Base-by-base conservation (phyloP, 2,329 filamentous ascomycete species). In the Aureobasidium lini region DNA sequence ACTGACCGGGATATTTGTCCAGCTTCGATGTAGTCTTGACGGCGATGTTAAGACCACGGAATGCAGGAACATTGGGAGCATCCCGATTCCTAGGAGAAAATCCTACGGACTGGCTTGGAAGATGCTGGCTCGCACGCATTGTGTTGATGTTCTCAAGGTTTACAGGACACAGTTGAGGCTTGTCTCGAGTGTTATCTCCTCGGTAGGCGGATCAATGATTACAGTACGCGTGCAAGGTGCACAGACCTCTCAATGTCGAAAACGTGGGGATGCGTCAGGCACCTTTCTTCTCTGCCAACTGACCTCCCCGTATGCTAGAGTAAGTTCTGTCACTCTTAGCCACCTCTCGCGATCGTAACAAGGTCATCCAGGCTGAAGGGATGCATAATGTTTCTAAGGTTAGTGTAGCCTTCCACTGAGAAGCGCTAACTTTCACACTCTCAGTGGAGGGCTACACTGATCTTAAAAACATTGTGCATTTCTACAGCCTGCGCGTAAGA, bases 1-100 rank as follows among this genome's bases (percentile, higher is more conserved):
- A 39, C 53, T 31, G 37, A 57, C 59, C 59, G 16, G 63, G 63
- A 60, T 64, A 64, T 42, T 62, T 64, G 53, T 63, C 49, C 36
- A 63, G 52, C 18, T n/a, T 44, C 16, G 63, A 58, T 10, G 58
- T 34, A 47, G 60, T 37, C 15, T 43, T 52, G 13, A 63, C 42
- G 1, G 57, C 28, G 48, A 64, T 57, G 29, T 29, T 29, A 16
- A 63, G 32, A 16, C 13, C 11, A 28, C 18, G 4, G 15, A 29
- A 4, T 5, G 29, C 31, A 29, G 52, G 31, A 6, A 56, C 4
- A 13, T n/a, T 11, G 9, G 29, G 39, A 8, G 18, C 52, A 7
- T 8, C 1, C 23, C 40, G 31, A 15, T 31, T 42, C 28, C 13
- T n/a, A 10, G 8, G 23, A 11, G 16, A 44, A 7, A n/a, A 36